Percentiles rank a stretch among this genome's conserved stretches.
Evolutionary conservation across 352 stramenopile genomes (phyloP).

Genomic region (Pythium monospermum): DNA sequence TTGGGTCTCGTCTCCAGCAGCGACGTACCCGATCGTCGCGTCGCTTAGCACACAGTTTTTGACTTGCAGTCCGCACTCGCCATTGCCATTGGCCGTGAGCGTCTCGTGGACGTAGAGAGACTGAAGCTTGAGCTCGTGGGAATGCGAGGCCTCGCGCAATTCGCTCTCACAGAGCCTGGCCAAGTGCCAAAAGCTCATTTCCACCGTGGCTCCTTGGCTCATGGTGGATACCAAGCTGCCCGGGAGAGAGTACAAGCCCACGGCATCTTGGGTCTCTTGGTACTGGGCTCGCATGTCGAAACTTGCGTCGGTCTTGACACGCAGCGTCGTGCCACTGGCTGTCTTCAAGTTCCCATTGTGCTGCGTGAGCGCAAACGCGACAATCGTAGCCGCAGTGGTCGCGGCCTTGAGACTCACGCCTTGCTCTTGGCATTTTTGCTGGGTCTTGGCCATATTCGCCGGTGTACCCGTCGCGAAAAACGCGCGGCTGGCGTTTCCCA

Average conservation of each 20-base stretch:
- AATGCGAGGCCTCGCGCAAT: slow-evolving; percentile 28
- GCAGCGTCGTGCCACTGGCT: not conserved
- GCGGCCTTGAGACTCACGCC: slow-evolving; percentile 39
- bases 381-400: slow-evolving; percentile 32
- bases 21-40: slow-evolving; percentile 28
- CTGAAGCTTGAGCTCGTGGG: slow-evolving; percentile 61
- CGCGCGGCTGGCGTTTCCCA: slow-evolving; percentile 40
- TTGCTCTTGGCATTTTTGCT: slow-evolving; percentile 35
- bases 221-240: slow-evolving; percentile 46
- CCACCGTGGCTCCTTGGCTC: slow-evolving; percentile 35
- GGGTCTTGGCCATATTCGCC: slow-evolving; percentile 33
- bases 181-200: slow-evolving; percentile 45
- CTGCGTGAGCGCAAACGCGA: slow-evolving; percentile 40
- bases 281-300: slow-evolving; percentile 39
- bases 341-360: slow-evolving; percentile 24
- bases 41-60: slow-evolving; percentile 45
- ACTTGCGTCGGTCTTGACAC: slow-evolving; percentile 42
- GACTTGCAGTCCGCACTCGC: slow-evolving; percentile 27
- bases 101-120: slow-evolving; percentile 57
- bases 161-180: slow-evolving; percentile 48
- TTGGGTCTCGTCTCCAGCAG: slow-evolving; percentile 30
- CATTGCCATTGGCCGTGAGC: slow-evolving; percentile 37
- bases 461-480: slow-evolving; percentile 38
- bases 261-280: slow-evolving; percentile 17
- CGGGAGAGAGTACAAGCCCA: slow-evolving; percentile 44